phyloP scores from a whole-genome alignment of 805 yeast species.

The Wickerhamiella australiensis region DNA sequence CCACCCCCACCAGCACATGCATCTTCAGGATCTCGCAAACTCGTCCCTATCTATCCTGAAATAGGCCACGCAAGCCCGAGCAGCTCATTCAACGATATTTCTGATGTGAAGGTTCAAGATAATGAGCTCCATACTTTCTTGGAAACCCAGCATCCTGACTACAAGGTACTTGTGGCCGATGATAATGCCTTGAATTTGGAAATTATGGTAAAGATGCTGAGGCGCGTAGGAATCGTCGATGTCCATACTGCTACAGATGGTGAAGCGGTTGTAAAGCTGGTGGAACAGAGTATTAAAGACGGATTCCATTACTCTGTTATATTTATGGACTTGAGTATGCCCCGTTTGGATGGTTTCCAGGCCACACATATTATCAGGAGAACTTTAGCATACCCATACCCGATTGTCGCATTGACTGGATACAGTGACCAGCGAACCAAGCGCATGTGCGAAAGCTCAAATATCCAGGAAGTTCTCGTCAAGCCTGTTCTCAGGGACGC shows the following conservation, averaged over 20 bases:
- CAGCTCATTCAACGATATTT: slow-evolving; percentile 1
- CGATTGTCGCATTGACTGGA: slow-evolving; percentile 87
- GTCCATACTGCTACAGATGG: slow-evolving; percentile 80
- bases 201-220: slow-evolving; percentile 73
- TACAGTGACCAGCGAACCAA: slow-evolving; percentile 82
- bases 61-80: background rate
- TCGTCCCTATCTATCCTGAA: no score
- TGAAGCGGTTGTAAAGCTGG: slow-evolving; percentile 64
- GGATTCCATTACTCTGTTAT: slow-evolving; percentile 29
- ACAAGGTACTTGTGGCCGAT: slow-evolving; percentile 70
- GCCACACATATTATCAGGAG: slow-evolving; percentile 41
- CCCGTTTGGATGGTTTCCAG: slow-evolving; percentile 23
- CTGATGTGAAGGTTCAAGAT: background rate
- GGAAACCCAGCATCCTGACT: slow-evolving; percentile 6
- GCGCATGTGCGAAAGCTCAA: slow-evolving; percentile 62
- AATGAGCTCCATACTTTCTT: background rate
- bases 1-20: no score
- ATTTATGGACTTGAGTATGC: slow-evolving; percentile 27
- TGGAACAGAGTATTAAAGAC: slow-evolving; percentile 36
- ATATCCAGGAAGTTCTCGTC: slow-evolving; percentile 77
- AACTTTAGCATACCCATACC: slow-evolving; percentile 49
- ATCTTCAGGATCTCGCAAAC: no score
- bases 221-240: slow-evolving; percentile 58
- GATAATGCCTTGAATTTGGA: slow-evolving; percentile 85
- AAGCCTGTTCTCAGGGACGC: slow-evolving; percentile 76